Evolutionary conservation across 176 grass and related monocot genomes (phyloP).

Genomic region (Avena insularis): DNA sequence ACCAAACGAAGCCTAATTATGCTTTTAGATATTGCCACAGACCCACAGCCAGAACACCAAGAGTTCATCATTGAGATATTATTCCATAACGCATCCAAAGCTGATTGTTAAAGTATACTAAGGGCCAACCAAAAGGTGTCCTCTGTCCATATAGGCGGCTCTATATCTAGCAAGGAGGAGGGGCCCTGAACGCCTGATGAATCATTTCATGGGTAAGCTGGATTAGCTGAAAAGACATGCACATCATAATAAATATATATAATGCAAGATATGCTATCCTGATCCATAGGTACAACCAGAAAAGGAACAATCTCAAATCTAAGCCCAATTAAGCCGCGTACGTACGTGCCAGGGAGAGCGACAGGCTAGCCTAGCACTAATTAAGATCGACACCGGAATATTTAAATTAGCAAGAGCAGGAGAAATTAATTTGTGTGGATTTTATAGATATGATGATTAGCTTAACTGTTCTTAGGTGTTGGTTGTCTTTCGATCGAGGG

Average conservation of each 20-base stretch:
- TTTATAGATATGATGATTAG: not conserved
- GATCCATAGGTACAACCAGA: constrained; percentile 20
- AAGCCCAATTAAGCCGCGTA: not conserved
- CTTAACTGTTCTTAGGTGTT: constrained; percentile 37
- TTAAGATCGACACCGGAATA: not conserved
- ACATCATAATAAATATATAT: not conserved
- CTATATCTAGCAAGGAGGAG: constrained; percentile 10
- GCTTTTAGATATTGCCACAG: no score
- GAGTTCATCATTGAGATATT: not conserved
- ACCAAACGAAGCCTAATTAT: no score
- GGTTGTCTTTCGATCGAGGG: constrained; percentile 36
- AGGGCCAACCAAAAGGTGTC: not conserved
- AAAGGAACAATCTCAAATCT: constrained; percentile 22
- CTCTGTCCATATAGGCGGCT: not conserved
- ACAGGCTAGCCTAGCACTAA: not conserved
- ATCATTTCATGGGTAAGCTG: constrained; percentile 40
- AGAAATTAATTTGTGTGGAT: not conserved
- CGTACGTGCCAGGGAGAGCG: not conserved
- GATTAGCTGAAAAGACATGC: constrained; percentile 28
- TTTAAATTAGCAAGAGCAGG: not conserved
- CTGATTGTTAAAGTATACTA: not conserved
- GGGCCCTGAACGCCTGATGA: not conserved
- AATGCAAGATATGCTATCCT: constrained; percentile 19
- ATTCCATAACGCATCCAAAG: not conserved
- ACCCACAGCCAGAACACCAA: not conserved